A percentile compares a stretch with the other conserved stretches of the same genome.
phyloP scores from a whole-genome alignment of 441 rosid species.

The Populus hybrid region DNA sequence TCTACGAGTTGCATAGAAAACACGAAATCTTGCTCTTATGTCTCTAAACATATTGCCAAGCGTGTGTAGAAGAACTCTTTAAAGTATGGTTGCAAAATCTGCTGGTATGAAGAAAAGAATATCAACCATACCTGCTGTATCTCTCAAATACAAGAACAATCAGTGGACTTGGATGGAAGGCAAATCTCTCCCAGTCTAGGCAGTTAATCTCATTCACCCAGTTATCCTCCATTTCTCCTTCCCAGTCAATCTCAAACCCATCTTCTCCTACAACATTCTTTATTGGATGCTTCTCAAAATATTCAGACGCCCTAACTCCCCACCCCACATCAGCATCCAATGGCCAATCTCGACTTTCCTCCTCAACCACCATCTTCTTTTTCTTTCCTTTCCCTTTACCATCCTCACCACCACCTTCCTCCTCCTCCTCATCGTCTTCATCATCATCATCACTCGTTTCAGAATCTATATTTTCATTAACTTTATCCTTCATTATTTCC shows the following conservation, averaged over 20 bases:
- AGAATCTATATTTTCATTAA: slow-evolving; percentile 26
- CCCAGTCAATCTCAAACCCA: slow-evolving; percentile 80
- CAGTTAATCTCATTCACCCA: slow-evolving; percentile 90
- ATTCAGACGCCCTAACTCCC: slow-evolving; percentile 88
- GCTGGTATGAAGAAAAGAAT: neutral
- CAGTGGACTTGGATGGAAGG: slow-evolving; percentile 84
- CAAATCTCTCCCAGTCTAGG: slow-evolving; percentile 86
- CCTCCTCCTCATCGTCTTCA: slow-evolving; percentile 8
- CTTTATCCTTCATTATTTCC: slow-evolving; percentile 48
- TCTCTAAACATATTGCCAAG: neutral
- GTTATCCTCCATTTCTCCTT: slow-evolving; percentile 77
- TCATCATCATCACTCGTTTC: slow-evolving; percentile 29
- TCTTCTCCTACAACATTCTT: slow-evolving; percentile 85
- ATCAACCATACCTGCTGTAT: slow-evolving; percentile 48
- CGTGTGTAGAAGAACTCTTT: neutral
- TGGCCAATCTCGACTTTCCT: slow-evolving; percentile 80
- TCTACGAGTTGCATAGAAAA: neutral
- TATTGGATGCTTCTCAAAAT: slow-evolving; percentile 75
- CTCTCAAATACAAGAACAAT: slow-evolving; percentile 81
- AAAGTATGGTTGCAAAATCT: too few species aligned
- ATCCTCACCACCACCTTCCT: slow-evolving; percentile 16
- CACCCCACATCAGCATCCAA: slow-evolving; percentile 88
- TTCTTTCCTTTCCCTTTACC: slow-evolving; percentile 15
- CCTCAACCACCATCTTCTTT: slow-evolving; percentile 69
- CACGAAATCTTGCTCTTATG: neutral